phyloP scores from a whole-genome alignment of 2,329 filamentous ascomycete genomes.

The Aspergillus tamarii region DNA sequence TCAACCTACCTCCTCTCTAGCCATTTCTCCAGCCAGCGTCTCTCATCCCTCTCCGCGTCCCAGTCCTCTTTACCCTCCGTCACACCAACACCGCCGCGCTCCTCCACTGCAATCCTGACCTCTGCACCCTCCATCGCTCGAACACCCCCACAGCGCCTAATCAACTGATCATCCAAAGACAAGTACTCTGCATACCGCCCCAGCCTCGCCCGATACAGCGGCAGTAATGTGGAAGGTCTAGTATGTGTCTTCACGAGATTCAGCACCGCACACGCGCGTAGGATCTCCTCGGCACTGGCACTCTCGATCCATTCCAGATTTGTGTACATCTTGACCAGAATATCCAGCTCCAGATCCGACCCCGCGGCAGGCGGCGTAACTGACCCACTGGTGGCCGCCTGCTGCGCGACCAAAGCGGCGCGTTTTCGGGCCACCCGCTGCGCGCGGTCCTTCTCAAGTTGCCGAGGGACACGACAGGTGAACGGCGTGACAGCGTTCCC shows the following conservation, averaged over 20 bases:
- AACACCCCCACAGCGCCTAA: conserved; percentile 66
- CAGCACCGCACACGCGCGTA: conserved; percentile 41
- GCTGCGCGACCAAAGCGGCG: conserved; percentile 29
- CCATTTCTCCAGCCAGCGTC: conserved; percentile 43
- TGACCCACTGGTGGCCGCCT: conserved; percentile 20
- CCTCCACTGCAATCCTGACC: conserved; percentile 69
- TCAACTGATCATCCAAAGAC: conserved; percentile 69
- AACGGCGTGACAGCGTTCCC: conserved; percentile 72
- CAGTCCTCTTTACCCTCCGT: conserved; percentile 23
- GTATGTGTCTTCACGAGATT: conserved; percentile 39
- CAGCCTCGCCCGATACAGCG: conserved; percentile 59
- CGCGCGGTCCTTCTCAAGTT: conserved; percentile 62
- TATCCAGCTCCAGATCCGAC: conserved; percentile 33
- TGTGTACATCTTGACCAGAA: conserved; percentile 30
- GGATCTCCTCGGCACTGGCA: conserved; percentile 28
- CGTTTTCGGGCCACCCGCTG: conserved; percentile 53
- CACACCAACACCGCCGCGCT: conserved; percentile 59
- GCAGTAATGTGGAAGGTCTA: conserved; percentile 45
- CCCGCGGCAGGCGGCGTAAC: conserved; percentile 20
- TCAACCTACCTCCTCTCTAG: conserved; percentile 24
- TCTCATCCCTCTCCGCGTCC: conserved; percentile 34
- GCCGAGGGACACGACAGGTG: conserved; percentile 79
- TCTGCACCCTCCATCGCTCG: conserved; percentile 64
- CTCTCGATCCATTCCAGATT: conserved; percentile 22
- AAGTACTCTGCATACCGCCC: conserved; percentile 64